These are phyloP conservation scores for Linanthus parryae DNA, from an alignment of 148 eudicot genomes.

Conservation along the genomic window DNA sequence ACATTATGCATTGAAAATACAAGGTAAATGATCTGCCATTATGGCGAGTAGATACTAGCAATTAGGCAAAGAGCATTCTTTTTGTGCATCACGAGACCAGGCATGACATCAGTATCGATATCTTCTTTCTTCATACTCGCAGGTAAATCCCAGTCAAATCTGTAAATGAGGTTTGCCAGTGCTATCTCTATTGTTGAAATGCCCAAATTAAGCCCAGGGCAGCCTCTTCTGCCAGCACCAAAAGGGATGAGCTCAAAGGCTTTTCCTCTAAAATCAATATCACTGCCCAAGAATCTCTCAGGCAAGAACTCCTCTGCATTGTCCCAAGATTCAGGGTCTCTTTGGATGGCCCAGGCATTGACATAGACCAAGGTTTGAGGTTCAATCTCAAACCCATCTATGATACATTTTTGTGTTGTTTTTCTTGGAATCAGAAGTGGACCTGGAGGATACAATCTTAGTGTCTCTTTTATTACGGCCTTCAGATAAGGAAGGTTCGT, in stretches of 20 bases:
- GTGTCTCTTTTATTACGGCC: conserved; percentile 5
- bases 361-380: conserved; percentile 1
- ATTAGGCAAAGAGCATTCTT: conserved; percentile 18
- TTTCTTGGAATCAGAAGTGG: background rate
- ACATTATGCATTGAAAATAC: no score
- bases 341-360: conserved; percentile 4
- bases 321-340: conserved; percentile 5
- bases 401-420: background rate
- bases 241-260: no score
- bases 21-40: no score
- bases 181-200: conserved; percentile 20
- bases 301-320: conserved; percentile 2
- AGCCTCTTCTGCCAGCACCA: conserved; percentile 27
- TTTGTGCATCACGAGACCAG: conserved; percentile 30
- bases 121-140: conserved; percentile 19
- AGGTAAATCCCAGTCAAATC: conserved; percentile 34
- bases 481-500: conserved; percentile 5
- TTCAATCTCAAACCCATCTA: background rate
- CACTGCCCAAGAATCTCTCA: background rate
- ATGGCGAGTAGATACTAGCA: background rate
- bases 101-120: conserved; percentile 18
- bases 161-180: conserved; percentile 27
- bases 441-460: conserved; percentile 1
- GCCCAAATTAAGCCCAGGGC: conserved; percentile 29
- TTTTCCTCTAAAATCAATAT: conserved; percentile 16